Conservation (phyloP, 345 rosid species). For the Salix caprea region DNA sequence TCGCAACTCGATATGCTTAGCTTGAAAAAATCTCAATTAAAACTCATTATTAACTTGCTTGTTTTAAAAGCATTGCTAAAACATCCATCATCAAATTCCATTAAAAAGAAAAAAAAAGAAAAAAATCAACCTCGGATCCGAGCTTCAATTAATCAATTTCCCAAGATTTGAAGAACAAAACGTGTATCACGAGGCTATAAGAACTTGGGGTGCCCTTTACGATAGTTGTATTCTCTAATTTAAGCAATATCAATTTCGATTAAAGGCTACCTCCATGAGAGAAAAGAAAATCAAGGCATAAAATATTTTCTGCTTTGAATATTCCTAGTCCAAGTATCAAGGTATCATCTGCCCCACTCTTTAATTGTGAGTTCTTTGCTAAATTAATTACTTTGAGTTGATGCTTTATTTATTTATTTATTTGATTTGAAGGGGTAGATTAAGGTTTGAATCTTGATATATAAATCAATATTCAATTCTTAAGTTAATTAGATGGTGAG, state of each 20-base stretch:
- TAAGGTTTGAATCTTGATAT: neutral
- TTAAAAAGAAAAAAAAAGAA: no score
- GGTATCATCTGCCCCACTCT: neutral
- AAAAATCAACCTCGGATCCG: no score
- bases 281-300: neutral
- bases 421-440: neutral
- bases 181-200: neutral
- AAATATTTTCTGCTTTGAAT: slow-evolving; percentile 5
- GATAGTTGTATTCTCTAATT: neutral
- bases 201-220: neutral
- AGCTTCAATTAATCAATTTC: no score
- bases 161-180: no score
- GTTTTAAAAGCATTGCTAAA: no score
- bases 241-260: neutral
- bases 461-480: neutral
- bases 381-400: neutral
- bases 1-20: accelerated
- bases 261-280: neutral
- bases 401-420: neutral
- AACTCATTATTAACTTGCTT: no score
- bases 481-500: no score
- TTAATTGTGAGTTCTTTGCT: no score
- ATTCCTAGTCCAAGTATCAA: slow-evolving; percentile 19
- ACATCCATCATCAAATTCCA: no score
- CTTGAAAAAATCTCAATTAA: no score